Conservation (phyloP, 108 stramenopile species). For the Cyclotella atomus region DNA sequence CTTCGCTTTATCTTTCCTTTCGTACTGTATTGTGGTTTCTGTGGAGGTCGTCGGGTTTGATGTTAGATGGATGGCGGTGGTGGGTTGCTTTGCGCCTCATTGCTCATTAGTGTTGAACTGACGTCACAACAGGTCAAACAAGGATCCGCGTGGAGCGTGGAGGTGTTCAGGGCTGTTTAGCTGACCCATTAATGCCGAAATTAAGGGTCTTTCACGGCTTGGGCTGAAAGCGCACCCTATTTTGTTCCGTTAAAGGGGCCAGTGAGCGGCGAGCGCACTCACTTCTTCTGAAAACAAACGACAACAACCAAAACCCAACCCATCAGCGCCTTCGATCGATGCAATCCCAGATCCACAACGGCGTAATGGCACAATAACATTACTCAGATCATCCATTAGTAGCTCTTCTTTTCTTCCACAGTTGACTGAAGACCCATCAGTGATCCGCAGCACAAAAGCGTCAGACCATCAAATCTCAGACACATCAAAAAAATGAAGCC, state of each 20-base stretch:
- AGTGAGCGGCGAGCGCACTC: background rate
- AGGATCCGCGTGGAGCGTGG: slow-evolving; percentile 4
- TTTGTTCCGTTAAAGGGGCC: background rate
- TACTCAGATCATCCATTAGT: no score
- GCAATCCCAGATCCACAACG: no score
- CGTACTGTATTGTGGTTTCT: no score
- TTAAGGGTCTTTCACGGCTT: no score
- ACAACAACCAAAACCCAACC: background rate
- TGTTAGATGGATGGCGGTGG: no score
- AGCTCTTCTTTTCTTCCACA: no score
- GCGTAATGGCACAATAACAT: no score
- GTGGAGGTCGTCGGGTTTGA: no score
- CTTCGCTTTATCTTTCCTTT: no score
- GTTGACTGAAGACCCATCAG: background rate
- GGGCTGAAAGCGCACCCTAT: background rate
- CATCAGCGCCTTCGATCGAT: no score
- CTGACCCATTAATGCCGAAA: background rate
- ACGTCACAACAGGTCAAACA: background rate
- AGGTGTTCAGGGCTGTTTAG: background rate
- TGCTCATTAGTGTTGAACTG: no score
- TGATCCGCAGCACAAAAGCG: background rate
- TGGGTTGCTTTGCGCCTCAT: no score
- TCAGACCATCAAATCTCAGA: background rate
- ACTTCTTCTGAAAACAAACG: background rate
- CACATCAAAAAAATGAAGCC: background rate